Conservation (phyloP, 1,284 basidiomycete genomes). For the Papiliotrema laurentii region DNA sequence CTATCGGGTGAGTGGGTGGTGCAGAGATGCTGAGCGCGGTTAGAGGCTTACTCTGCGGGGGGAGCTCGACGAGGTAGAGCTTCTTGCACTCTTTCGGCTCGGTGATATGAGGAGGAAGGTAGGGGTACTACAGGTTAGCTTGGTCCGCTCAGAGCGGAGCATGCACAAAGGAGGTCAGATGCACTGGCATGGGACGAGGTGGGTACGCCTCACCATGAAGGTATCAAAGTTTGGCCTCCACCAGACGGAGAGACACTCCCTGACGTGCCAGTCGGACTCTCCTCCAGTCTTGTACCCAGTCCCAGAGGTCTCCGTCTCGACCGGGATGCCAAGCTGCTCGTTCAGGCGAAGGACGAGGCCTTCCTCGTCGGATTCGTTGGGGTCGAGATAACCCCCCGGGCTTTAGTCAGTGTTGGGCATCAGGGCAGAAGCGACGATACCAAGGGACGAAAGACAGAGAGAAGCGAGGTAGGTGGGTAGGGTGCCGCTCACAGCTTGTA, state of each 20-base stretch:
- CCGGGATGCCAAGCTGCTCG: constrained; percentile 66
- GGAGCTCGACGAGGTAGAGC: constrained; percentile 91
- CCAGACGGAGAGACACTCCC: constrained; percentile 92
- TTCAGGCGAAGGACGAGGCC: constrained; percentile 84
- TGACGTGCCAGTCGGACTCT: constrained; percentile 85
- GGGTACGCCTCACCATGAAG: constrained; percentile 71
- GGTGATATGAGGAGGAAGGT: constrained; percentile 91
- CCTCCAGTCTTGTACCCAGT: constrained; percentile 3
- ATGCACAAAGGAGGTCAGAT: not conserved
- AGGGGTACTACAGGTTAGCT: constrained; percentile 70
- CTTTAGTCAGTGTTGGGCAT: constrained; percentile 48
- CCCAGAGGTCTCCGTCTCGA: constrained; percentile 5
- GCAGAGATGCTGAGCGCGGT: not conserved
- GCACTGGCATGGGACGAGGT: not conserved
- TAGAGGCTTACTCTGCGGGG: constrained; percentile 71
- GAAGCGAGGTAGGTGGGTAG: constrained; percentile 19
- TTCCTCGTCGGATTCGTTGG: constrained; percentile 85
- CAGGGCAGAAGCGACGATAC: constrained; percentile 6
- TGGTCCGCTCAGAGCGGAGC: not conserved
- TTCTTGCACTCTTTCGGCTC: constrained; percentile 99
- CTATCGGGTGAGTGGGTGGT: constrained; percentile 50
- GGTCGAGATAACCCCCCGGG: constrained; percentile 96
- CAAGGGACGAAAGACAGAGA: not conserved
- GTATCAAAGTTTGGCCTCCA: constrained; percentile 97
- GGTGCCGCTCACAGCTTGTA: constrained; percentile 97